Percentiles rank a stretch among this genome's conserved stretches.
phyloP scores from a whole-genome alignment of 2,329 filamentous ascomycete species.

The Pleochaeta shiraiana region DNA sequence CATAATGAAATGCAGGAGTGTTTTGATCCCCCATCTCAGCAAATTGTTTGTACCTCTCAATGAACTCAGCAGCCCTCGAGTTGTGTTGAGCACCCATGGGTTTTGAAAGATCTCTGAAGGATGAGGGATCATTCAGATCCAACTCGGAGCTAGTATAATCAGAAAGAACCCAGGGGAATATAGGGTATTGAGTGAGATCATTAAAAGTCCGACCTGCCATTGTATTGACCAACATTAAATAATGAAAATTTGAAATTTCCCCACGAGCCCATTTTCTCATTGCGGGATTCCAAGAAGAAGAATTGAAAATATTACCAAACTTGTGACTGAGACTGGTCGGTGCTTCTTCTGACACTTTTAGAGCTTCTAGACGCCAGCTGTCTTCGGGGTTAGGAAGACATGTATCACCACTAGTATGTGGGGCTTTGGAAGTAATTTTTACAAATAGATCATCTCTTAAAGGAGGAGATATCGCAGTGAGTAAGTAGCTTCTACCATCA shows the following conservation, averaged over 20 bases:
- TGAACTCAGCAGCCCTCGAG: slow-evolving; percentile 54
- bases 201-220: slow-evolving; percentile 96
- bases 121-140: slow-evolving; percentile 62
- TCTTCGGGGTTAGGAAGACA: slow-evolving; percentile 62
- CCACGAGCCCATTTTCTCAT: slow-evolving; percentile 82
- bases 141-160: slow-evolving; percentile 92
- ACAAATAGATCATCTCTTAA: slow-evolving; percentile 62
- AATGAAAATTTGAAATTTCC: slow-evolving; percentile 96
- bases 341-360: slow-evolving; percentile 41
- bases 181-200: slow-evolving; percentile 91
- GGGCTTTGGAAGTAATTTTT: slow-evolving; percentile 56
- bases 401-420: slow-evolving; percentile 50
- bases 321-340: slow-evolving; percentile 55
- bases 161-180: slow-evolving; percentile 92
- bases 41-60: slow-evolving; percentile 68
- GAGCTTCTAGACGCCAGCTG: slow-evolving; percentile 72
- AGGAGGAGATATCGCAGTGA: slow-evolving; percentile 57
- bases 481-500: slow-evolving; percentile 81
- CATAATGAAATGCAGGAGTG: slow-evolving; percentile 78
- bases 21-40: slow-evolving; percentile 67
- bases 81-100: slow-evolving; percentile 86
- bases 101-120: slow-evolving; percentile 79
- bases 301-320: slow-evolving; percentile 80
- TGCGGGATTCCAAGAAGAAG: slow-evolving; percentile 58
- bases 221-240: slow-evolving; percentile 95